Conservation (phyloP, 192 early-diverging fungal species). For the Backusella mclennaniae region DNA sequence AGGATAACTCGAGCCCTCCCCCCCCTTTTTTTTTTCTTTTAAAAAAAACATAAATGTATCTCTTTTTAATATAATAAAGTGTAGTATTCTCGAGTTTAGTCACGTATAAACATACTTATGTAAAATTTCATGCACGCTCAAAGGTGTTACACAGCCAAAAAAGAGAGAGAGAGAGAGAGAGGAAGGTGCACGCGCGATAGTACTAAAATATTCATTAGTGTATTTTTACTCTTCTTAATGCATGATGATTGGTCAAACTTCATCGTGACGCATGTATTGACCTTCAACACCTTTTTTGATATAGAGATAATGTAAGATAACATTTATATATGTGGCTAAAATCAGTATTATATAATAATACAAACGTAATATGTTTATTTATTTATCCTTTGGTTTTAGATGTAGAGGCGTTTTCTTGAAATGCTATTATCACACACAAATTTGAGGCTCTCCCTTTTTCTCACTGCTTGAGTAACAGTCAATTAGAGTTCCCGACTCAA, state of each 20-base stretch:
- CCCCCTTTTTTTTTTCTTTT: neutral
- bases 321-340: neutral
- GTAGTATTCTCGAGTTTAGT: neutral
- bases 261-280: neutral
- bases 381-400: neutral
- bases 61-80: too few species aligned
- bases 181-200: neutral
- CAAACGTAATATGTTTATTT: neutral
- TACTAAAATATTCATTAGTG: neutral
- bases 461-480: neutral
- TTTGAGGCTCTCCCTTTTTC: neutral
- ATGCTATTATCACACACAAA: neutral
- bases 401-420: neutral
- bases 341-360: neutral
- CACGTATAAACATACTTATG: neutral
- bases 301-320: neutral
- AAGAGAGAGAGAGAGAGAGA: neutral
- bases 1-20: neutral
- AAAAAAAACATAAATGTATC: too few species aligned
- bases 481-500: constrained; percentile 1
- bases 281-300: neutral
- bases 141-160: neutral
- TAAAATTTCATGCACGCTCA: neutral
- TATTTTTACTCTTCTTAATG: neutral
- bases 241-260: neutral